Evolutionary conservation across 2,329 filamentous ascomycete species (phyloP).

Genomic region (Helotiales sp.): DNA sequence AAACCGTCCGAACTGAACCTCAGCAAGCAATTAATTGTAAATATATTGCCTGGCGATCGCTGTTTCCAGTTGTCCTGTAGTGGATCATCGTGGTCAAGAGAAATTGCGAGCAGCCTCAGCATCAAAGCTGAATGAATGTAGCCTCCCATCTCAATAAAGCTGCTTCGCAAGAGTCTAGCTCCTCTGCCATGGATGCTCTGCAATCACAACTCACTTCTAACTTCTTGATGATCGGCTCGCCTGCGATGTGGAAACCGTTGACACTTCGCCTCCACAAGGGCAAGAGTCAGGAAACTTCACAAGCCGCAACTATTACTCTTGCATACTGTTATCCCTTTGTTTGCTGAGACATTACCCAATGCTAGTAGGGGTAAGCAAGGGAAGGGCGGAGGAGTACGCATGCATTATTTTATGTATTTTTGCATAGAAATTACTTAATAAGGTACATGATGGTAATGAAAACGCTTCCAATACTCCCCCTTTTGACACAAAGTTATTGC

Average conservation of each 20-base stretch:
- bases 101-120: constrained; percentile 8
- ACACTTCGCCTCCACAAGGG: constrained; percentile 6
- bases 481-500: too few relatives aligned
- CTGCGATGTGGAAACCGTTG: background rate
- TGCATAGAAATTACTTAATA: too few relatives aligned
- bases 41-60: constrained; percentile 1
- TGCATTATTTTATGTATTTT: too few relatives aligned
- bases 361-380: too few relatives aligned
- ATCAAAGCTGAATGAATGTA: constrained; percentile 1
- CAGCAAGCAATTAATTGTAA: background rate
- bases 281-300: constrained; percentile 11
- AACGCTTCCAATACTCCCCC: too few relatives aligned
- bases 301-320: constrained; percentile 5
- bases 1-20: background rate
- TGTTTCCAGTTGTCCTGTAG: background rate
- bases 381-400: too few relatives aligned
- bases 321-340: background rate
- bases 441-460: too few relatives aligned
- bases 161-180: background rate
- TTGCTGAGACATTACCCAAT: too few relatives aligned
- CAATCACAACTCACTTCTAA: background rate
- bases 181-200: background rate
- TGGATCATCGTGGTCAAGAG: constrained; percentile 4
- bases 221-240: background rate
- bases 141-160: background rate